Evolutionary conservation across 306 rosid genomes (phyloP).

Genomic region (Benincasa hispida): DNA sequence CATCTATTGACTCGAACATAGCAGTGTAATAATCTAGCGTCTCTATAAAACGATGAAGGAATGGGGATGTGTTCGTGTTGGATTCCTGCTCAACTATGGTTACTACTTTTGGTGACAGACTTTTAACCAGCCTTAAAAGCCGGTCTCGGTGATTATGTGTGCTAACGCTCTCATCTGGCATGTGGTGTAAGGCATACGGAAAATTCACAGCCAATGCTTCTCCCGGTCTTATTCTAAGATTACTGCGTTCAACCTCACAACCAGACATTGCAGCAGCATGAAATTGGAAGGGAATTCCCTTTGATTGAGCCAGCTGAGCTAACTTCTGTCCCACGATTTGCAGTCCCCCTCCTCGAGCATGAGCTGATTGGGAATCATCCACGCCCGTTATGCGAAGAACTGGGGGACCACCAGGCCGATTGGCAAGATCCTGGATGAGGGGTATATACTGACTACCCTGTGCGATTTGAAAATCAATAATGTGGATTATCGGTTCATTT

Average conservation of each 20-base stretch:
- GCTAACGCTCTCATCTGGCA: conserved; percentile 99
- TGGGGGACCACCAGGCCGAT: conserved; percentile 50
- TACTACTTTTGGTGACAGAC: conserved; percentile 69
- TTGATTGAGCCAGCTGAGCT: conserved; percentile 23
- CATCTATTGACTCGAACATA: conserved; percentile 82
- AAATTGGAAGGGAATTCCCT: conserved; percentile 62
- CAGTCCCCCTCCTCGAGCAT: conserved; percentile 95
- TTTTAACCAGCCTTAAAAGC: conserved; percentile 58
- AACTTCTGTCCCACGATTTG: conserved; percentile 45
- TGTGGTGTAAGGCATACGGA: conserved; percentile 75
- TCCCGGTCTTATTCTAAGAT: conserved; percentile 32
- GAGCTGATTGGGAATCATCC: conserved; percentile 71
- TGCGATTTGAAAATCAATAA: conserved; percentile 90
- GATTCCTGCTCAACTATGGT: conserved; percentile 88
- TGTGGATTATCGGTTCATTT: conserved; percentile 59
- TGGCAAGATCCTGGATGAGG: conserved; percentile 47
- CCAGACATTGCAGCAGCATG: conserved; percentile 69
- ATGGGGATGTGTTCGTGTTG: conserved; percentile 91
- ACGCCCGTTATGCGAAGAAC: conserved; percentile 56
- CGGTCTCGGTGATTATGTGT: conserved; percentile 73
- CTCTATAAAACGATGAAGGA: conserved; percentile 55
- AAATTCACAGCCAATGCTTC: conserved; percentile 76
- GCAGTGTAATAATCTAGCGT: conserved; percentile 55
- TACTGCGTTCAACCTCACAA: conserved; percentile 34
- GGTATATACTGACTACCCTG: conserved; percentile 74